Evolutionary conservation across 1,284 basidiomycete genomes (phyloP).

Genomic region (Sanguinoderma infundibulare): DNA sequence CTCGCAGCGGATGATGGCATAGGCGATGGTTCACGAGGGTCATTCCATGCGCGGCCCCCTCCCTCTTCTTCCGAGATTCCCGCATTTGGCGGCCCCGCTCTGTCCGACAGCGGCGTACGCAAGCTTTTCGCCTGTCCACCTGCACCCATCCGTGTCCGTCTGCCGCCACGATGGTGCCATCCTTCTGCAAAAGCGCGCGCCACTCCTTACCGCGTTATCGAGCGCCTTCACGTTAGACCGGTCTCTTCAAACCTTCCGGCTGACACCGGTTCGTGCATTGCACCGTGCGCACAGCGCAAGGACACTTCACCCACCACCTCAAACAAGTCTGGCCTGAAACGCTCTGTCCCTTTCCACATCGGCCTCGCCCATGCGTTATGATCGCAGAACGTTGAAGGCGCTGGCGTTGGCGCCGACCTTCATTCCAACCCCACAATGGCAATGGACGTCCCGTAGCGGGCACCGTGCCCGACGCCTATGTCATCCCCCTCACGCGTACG

Average conservation of each 20-base stretch:
- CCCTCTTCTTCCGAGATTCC: slow-evolving; percentile 2
- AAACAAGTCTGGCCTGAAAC: neutral
- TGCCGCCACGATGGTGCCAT: neutral
- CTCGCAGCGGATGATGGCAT: neutral
- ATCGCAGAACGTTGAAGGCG: too few relatives aligned
- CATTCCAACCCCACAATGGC: neutral
- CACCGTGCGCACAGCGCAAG: neutral
- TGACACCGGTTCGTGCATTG: neutral
- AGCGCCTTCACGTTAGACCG: neutral
- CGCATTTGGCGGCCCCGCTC: neutral
- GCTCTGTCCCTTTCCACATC: neutral
- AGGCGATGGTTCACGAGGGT: neutral
- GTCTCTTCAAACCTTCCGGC: neutral
- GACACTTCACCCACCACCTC: neutral
- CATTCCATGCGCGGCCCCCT: neutral
- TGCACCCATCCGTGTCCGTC: neutral
- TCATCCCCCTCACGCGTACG: neutral
- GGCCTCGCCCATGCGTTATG: neutral
- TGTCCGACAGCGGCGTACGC: neutral
- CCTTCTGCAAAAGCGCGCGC: neutral
- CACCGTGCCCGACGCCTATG: neutral
- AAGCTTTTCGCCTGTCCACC: neutral
- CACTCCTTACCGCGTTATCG: too few relatives aligned
- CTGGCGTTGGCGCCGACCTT: neutral
- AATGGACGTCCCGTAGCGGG: neutral